These are phyloP conservation scores for Termitomyces sp. DNA, from an alignment of 768 basidiomycete species.

Conservation along the genomic window DNA sequence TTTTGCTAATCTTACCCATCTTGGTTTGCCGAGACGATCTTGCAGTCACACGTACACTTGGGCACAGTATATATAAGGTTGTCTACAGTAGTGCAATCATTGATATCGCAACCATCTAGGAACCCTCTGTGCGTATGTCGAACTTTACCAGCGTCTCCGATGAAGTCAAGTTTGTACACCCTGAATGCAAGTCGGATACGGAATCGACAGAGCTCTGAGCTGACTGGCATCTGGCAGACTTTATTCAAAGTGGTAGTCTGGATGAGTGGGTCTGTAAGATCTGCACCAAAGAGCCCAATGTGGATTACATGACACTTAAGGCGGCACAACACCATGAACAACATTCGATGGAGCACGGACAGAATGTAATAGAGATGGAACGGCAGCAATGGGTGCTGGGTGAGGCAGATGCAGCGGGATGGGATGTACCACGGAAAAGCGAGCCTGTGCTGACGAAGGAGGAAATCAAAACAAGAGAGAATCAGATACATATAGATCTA, in stretches of 20 bases:
- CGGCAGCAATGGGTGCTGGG: slow-evolving; percentile 10
- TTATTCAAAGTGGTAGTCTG: slow-evolving; percentile 17
- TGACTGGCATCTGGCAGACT: slow-evolving; percentile 15
- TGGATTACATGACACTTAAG: slow-evolving; percentile 17
- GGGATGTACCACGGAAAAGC: slow-evolving; percentile 17
- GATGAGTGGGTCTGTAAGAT: slow-evolving; percentile 30
- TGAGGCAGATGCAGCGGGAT: slow-evolving; percentile 15
- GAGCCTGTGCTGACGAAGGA: slow-evolving; percentile 17
- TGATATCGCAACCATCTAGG: background rate
- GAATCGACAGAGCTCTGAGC: background rate
- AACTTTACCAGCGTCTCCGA: slow-evolving; percentile 4
- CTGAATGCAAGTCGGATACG: slow-evolving; percentile 10
- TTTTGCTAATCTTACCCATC: background rate
- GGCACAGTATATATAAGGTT: slow-evolving; percentile 1
- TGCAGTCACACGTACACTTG: slow-evolving; percentile 1
- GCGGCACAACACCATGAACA: slow-evolving; percentile 23
- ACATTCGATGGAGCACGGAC: slow-evolving; percentile 13
- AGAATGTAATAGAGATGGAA: slow-evolving; percentile 12
- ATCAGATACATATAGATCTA: slow-evolving; percentile 34
- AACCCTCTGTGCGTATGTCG: slow-evolving; percentile 5
- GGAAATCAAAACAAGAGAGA: slow-evolving; percentile 23
- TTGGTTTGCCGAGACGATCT: slow-evolving; percentile 1
- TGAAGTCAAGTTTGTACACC: slow-evolving; percentile 8
- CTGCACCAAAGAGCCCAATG: slow-evolving; percentile 33
- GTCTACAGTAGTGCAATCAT: background rate